phyloP scores from a whole-genome alignment of 2,329 filamentous ascomycete genomes.

The Cladosporium phlei region DNA sequence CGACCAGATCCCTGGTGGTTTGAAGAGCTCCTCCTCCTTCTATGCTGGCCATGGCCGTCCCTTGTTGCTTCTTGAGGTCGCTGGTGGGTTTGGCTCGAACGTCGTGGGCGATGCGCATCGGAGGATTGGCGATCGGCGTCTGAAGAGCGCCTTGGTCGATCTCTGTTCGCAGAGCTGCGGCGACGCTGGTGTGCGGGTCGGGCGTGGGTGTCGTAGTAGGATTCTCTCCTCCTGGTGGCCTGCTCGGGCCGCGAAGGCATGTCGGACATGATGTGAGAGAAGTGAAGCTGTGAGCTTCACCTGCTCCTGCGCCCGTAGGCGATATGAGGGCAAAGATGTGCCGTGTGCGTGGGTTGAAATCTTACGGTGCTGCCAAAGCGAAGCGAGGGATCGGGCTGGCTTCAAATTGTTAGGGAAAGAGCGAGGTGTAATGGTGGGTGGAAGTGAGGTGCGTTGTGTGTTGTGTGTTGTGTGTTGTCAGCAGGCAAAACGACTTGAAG shows the following conservation, averaged over 20 bases:
- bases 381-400: background rate
- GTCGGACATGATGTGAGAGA: conserved; percentile 34
- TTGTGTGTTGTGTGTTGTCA: too few species aligned
- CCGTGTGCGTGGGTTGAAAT: too few species aligned
- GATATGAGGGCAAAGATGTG: background rate
- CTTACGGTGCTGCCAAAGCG: too few species aligned
- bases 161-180: conserved; percentile 55
- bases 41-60: conserved; percentile 1
- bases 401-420: too few species aligned
- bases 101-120: conserved; percentile 18
- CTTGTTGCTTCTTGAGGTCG: conserved; percentile 12
- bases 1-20: conserved; percentile 2
- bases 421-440: too few species aligned
- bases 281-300: conserved; percentile 4
- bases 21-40: conserved; percentile 24
- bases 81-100: conserved; percentile 16
- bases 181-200: conserved; percentile 10
- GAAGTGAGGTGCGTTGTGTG: too few species aligned
- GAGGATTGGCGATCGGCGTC: conserved; percentile 57
- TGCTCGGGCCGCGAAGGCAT: conserved; percentile 59
- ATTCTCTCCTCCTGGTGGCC: conserved; percentile 46
- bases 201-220: conserved; percentile 13
- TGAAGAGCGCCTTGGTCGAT: conserved; percentile 50
- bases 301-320: conserved; percentile 8
- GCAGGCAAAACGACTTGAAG: too few species aligned